phyloP scores from a whole-genome alignment of 331 rosid species.

The Saraca asoca region DNA sequence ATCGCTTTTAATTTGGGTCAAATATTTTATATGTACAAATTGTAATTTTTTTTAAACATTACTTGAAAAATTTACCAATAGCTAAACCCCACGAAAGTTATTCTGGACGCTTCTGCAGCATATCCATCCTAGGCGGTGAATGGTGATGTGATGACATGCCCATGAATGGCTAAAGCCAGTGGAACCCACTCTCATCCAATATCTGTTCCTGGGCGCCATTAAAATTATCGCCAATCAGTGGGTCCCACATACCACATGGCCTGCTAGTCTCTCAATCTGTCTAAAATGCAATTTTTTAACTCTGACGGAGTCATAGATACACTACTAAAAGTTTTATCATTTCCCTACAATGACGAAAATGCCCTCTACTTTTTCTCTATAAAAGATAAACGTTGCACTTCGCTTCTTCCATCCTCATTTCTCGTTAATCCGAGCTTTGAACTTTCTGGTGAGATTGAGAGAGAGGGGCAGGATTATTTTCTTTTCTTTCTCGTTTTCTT shows the following conservation, averaged over 20 bases:
- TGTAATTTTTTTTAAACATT: too few species aligned
- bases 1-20: too few species aligned
- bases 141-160: too few species aligned
- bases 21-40: too few species aligned
- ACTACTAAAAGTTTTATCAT: background rate
- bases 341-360: conserved; percentile 27
- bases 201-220: conserved; percentile 22
- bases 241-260: conserved; percentile 39
- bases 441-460: background rate
- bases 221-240: conserved; percentile 29
- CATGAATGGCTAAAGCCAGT: background rate
- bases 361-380: conserved; percentile 43
- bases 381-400: conserved; percentile 10
- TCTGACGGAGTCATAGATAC: background rate
- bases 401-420: background rate
- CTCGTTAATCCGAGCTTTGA: conserved; percentile 32
- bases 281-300: background rate
- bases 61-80: too few species aligned
- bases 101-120: background rate
- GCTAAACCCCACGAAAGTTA: too few species aligned
- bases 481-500: background rate
- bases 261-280: too few species aligned
- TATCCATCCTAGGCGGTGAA: too few species aligned
- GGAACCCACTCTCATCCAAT: conserved; percentile 24
- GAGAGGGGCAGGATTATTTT: background rate